These are phyloP conservation scores for Microbotryum intermedium DNA, from an alignment of 1,284 basidiomycete genomes.

Conservation along the genomic window DNA sequence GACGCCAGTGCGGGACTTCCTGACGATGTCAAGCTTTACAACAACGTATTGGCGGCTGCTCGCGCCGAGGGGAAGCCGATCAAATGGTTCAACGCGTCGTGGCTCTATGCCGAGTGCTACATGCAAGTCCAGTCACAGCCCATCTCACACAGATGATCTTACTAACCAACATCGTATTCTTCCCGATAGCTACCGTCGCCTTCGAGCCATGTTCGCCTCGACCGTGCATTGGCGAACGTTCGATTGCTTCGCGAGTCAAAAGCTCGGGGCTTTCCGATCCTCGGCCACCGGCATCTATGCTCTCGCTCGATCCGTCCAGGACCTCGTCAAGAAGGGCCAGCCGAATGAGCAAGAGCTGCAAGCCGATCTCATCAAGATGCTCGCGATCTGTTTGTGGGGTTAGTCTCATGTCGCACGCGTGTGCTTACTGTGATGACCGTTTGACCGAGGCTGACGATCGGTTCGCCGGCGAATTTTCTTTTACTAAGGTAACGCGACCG, in stretches of 20 bases:
- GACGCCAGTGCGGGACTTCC: constrained; percentile 7
- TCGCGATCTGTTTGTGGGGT: constrained; percentile 77
- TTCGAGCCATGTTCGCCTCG: constrained; percentile 64
- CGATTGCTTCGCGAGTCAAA: constrained; percentile 79
- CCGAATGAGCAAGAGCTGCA: constrained; percentile 50
- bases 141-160: constrained; percentile 46
- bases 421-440: too few relatives aligned
- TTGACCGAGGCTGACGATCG: too few relatives aligned
- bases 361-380: constrained; percentile 65
- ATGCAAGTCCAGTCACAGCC: constrained; percentile 38
- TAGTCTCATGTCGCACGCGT: constrained; percentile 33
- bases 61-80: constrained; percentile 47
- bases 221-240: constrained; percentile 65
- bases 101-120: constrained; percentile 84
- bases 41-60: constrained; percentile 56
- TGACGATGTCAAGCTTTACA: constrained; percentile 60
- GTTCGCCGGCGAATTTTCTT: not conserved
- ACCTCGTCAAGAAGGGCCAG: constrained; percentile 35
- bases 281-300: constrained; percentile 66
- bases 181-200: constrained; percentile 62
- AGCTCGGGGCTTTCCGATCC: constrained; percentile 72
- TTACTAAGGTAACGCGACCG: constrained; percentile 43
- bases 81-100: constrained; percentile 85
- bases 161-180: not conserved
- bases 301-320: constrained; percentile 21